phyloP scores from a whole-genome alignment of 352 stramenopile species.

The Phytophthora idaei region DNA sequence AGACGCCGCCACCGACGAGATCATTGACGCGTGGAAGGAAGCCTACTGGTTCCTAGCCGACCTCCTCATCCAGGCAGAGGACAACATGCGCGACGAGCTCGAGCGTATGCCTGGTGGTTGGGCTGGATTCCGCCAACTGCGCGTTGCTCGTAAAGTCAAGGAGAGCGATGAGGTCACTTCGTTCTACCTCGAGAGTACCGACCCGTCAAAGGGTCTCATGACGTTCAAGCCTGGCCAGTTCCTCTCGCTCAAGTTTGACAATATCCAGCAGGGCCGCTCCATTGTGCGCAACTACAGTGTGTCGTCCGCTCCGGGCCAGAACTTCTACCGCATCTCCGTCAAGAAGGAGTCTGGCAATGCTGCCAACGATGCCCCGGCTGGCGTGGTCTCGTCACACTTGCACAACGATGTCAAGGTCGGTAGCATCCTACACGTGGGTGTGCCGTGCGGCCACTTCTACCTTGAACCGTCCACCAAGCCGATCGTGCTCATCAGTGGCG shows the following conservation, averaged over 20 bases:
- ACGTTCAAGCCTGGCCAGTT: conserved; percentile 65
- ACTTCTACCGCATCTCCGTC: conserved; percentile 65
- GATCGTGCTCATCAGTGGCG: conserved; percentile 62
- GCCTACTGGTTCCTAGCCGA: conserved; percentile 62
- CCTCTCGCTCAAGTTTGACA: conserved; percentile 55
- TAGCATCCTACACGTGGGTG: conserved; percentile 51
- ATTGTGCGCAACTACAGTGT: conserved; percentile 68
- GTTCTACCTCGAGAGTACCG: conserved; percentile 58
- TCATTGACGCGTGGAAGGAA: conserved; percentile 61
- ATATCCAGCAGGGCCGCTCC: conserved; percentile 40
- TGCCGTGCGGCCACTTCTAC: conserved; percentile 63
- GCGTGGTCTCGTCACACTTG: conserved; percentile 60
- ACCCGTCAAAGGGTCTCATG: conserved; percentile 40
- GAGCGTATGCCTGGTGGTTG: conserved; percentile 49
- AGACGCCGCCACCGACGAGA: conserved; percentile 63
- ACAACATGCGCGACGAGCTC: conserved; percentile 42
- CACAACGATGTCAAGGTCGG: conserved; percentile 60
- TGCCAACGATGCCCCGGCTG: conserved; percentile 35
- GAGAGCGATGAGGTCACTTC: conserved; percentile 59
- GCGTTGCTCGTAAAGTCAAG: conserved; percentile 52
- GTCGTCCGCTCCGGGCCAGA: conserved; percentile 40
- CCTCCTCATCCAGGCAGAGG: conserved; percentile 66
- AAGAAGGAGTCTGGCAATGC: conserved; percentile 51
- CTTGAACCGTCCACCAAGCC: conserved; percentile 46
- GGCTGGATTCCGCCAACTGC: conserved; percentile 64